Conservation (phyloP, 306 rosid genomes). For the Pachyrhizus erosus region DNA sequence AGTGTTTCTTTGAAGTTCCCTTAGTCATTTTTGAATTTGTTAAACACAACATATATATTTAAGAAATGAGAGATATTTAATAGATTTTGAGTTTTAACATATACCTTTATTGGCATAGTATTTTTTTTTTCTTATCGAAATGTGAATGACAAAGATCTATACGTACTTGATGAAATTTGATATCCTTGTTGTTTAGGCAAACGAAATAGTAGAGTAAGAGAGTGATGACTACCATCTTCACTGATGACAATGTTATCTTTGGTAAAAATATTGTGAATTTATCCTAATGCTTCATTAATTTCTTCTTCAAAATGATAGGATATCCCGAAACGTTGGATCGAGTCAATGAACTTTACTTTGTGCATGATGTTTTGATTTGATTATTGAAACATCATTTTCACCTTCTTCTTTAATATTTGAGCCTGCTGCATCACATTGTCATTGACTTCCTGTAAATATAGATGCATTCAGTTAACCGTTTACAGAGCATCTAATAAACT, state of each 20-base stretch:
- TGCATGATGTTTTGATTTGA: neutral
- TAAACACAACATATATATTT: conserved; percentile 4
- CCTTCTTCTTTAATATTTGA: conserved; percentile 33
- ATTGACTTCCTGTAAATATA: neutral
- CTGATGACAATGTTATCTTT: neutral
- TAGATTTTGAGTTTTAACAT: too few relatives aligned
- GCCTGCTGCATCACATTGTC: neutral
- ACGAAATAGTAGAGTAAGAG: conserved; percentile 16
- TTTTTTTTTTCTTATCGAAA: neutral
- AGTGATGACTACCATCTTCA: neutral
- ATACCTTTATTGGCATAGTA: neutral
- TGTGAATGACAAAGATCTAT: neutral
- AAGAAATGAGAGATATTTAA: neutral
- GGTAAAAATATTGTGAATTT: neutral
- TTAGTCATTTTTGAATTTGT: conserved; percentile 34
- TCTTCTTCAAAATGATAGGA: conserved; percentile 28
- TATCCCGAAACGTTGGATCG: conserved; percentile 29
- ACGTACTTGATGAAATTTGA: neutral
- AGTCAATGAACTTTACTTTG: conserved; percentile 22
- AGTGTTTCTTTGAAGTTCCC: conserved; percentile 44
- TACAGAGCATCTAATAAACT: neutral
- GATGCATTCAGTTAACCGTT: neutral
- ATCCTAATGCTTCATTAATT: neutral
- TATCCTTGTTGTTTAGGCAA: conserved; percentile 34
- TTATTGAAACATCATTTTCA: conserved; percentile 28